A percentile compares a stretch with the other conserved stretches of the same genome.
Conservation (phyloP, 345 rosid genomes). For the Eucalyptus polyanthemos region DNA sequence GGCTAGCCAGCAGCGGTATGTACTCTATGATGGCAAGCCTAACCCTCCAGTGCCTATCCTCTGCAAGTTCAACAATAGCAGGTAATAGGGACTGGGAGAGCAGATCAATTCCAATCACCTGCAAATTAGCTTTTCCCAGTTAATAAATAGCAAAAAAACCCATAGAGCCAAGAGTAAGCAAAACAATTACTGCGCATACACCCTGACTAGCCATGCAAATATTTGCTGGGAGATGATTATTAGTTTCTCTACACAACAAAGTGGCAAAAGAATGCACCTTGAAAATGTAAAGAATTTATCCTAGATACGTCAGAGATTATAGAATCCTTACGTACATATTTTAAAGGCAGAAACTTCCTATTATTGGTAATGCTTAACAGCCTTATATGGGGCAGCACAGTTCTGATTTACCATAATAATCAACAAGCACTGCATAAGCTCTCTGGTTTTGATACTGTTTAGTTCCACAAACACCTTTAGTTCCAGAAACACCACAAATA, state of each 20-base stretch:
- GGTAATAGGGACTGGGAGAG: slow-evolving; percentile 87
- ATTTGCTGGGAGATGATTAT: not conserved
- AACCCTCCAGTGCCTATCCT: slow-evolving; percentile 97
- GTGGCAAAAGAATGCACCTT: not conserved
- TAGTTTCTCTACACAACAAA: not conserved
- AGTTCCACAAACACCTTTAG: not conserved
- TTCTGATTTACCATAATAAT: not conserved
- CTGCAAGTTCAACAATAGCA: slow-evolving; percentile 96
- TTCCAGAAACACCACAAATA: not conserved
- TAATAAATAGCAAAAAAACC: not conserved
- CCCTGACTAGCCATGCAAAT: not conserved
- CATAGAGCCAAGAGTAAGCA: not conserved
- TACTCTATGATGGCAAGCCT: slow-evolving; percentile 94
- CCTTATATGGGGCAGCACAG: not conserved
- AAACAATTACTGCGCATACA: not conserved
- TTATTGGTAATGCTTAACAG: not conserved
- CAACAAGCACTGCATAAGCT: not conserved
- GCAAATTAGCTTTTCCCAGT: not conserved
- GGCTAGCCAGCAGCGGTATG: slow-evolving; percentile 87
- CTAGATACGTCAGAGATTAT: not conserved
- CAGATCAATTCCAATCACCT: slow-evolving; percentile 96
- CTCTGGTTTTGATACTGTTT: not conserved
- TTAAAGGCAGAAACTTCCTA: not conserved
- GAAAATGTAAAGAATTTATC: not conserved
- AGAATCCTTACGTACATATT: not conserved